Percentiles rank a stretch among this genome's conserved stretches.
These are phyloP conservation scores for Fomitopsis pinicola DNA, from an alignment of 1,284 basidiomycete genomes.

Conservation along the genomic window DNA sequence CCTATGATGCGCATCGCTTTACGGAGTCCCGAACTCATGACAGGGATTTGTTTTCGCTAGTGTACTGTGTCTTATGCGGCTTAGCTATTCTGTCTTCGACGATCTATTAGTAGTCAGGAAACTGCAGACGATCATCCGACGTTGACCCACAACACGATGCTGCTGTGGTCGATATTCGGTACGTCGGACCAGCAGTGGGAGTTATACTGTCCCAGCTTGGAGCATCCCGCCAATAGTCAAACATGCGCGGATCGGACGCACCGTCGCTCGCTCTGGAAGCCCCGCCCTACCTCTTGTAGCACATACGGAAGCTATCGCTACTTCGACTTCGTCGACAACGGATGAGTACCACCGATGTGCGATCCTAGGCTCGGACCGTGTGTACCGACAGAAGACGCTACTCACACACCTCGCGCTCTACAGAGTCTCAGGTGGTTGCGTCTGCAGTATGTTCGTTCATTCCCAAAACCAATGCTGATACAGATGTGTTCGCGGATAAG, in stretches of 20 bases:
- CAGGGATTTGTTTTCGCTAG: neutral
- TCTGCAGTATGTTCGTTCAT: slow-evolving; percentile 21
- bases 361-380: neutral
- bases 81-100: neutral
- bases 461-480: slow-evolving; percentile 21
- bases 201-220: too few species aligned
- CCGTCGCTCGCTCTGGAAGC: too few species aligned
- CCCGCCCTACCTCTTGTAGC: too few species aligned
- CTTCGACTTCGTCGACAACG: neutral
- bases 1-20: neutral
- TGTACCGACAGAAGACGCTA: neutral
- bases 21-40: neutral
- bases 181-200: neutral
- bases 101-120: neutral
- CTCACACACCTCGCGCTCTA: neutral
- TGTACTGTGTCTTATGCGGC: neutral
- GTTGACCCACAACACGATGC: neutral
- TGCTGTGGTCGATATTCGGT: neutral
- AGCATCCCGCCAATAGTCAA: too few species aligned
- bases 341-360: neutral
- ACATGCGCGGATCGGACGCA: neutral
- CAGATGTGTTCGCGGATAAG: slow-evolving; percentile 10
- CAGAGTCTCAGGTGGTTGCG: neutral
- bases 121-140: neutral
- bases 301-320: neutral